phyloP scores from a whole-genome alignment of 2,329 filamentous ascomycete genomes.

The Venturia effusa region DNA sequence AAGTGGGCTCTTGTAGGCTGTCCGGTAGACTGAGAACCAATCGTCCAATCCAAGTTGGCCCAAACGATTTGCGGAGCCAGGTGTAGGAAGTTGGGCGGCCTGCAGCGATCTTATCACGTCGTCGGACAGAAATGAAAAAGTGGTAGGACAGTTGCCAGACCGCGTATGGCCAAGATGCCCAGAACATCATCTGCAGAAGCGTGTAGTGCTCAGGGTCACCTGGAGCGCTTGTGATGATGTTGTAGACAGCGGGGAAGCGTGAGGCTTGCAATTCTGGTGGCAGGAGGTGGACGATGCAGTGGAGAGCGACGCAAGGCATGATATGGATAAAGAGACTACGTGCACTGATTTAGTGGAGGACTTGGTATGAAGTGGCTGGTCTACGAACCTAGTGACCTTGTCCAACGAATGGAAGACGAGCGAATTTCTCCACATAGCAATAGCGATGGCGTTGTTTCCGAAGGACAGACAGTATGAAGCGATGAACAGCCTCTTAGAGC shows the following conservation, averaged over 20 bases:
- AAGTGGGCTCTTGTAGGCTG: constrained; percentile 70
- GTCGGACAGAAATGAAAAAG: constrained; percentile 86
- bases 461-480: constrained; percentile 85
- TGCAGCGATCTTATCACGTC: constrained; percentile 91
- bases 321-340: constrained; percentile 91
- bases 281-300: constrained; percentile 81
- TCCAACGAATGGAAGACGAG: constrained; percentile 97
- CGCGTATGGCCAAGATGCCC: constrained; percentile 87
- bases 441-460: constrained; percentile 94
- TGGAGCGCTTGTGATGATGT: constrained; percentile 58
- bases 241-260: constrained; percentile 76
- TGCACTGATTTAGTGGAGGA: neutral
- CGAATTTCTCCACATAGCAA: constrained; percentile 98
- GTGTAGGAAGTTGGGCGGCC: constrained; percentile 95
- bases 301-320: constrained; percentile 90
- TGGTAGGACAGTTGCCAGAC: constrained; percentile 92
- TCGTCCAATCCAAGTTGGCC: constrained; percentile 79
- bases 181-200: constrained; percentile 75
- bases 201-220: constrained; percentile 72
- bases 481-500: constrained; percentile 84
- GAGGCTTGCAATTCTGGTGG: constrained; percentile 51
- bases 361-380: neutral
- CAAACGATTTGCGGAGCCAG: constrained; percentile 87
- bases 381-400: constrained; percentile 71
- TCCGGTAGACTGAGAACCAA: constrained; percentile 70